A percentile compares a stretch with the other conserved stretches of the same genome.
Evolutionary conservation across 1,284 basidiomycete species (phyloP).

Genomic region (Ceratobasidium sp.): DNA sequence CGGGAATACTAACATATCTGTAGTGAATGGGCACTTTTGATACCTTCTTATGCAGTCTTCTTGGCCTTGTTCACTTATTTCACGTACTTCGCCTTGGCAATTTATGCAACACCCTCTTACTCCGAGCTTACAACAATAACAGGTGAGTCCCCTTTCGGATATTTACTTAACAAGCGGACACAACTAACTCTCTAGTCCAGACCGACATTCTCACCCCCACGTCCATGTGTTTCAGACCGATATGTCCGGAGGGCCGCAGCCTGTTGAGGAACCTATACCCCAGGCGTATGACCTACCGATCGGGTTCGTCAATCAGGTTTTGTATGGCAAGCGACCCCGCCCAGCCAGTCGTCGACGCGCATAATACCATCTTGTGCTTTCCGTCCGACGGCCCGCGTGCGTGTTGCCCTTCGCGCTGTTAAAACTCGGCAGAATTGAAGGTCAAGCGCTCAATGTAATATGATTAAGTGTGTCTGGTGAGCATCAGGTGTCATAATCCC

Average conservation of each 20-base stretch:
- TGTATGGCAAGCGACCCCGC: conserved; percentile 62
- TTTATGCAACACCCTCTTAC: conserved; percentile 79
- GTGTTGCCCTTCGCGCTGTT: not conserved
- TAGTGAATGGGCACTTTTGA: conserved; percentile 88
- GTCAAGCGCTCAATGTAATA: conserved; percentile 4
- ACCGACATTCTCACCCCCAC: conserved; percentile 43
- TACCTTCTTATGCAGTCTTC: conserved; percentile 86
- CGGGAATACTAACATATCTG: conserved; percentile 6
- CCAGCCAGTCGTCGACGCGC: not conserved
- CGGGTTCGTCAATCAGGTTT: conserved; percentile 80
- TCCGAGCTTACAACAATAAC: conserved; percentile 74
- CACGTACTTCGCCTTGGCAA: conserved; percentile 80
- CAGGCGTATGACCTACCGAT: conserved; percentile 86
- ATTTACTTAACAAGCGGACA: conserved; percentile 52
- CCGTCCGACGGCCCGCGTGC: conserved; percentile 13
- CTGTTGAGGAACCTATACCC: conserved; percentile 66
- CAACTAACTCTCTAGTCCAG: conserved; percentile 23
- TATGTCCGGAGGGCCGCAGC: conserved; percentile 63
- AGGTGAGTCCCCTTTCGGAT: conserved; percentile 62
- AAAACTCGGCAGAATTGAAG: conserved; percentile 40
- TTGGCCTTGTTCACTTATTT: conserved; percentile 82
- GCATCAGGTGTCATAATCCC: conserved; percentile 1
- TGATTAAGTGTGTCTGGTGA: not conserved
- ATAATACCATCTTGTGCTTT: conserved; percentile 1
- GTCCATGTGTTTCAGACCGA: conserved; percentile 57